Percentiles rank a stretch among this genome's conserved stretches.
Conservation (phyloP, 257 asterid species). For the Parsonsia alboflavescens region DNA sequence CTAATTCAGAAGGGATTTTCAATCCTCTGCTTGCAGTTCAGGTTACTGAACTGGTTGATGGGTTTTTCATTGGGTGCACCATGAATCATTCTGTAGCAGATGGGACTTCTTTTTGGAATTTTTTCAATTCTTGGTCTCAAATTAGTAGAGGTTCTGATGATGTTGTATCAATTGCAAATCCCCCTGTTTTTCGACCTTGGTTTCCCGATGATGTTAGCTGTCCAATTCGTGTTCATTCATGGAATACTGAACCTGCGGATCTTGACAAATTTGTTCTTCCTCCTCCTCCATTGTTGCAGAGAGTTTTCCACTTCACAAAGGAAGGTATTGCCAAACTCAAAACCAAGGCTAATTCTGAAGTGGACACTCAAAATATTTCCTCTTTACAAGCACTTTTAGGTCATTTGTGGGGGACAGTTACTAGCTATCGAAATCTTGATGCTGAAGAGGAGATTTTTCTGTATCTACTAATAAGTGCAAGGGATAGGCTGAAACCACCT, state of each 20-base stretch:
- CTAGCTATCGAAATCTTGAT: slow-evolving; percentile 18
- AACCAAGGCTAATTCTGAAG: slow-evolving; percentile 31
- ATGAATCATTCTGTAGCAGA: slow-evolving; percentile 33
- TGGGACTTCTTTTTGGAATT: slow-evolving; percentile 42
- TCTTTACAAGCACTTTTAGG: slow-evolving; percentile 49
- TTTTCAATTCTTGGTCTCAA: slow-evolving; percentile 48
- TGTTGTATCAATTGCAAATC: slow-evolving; percentile 1
- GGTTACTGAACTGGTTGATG: slow-evolving; percentile 32
- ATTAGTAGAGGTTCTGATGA: slow-evolving; percentile 23
- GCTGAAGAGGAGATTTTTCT: slow-evolving; percentile 13
- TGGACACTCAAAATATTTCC: slow-evolving; percentile 21
- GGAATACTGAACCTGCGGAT: not conserved
- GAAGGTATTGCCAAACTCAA: slow-evolving; percentile 25
- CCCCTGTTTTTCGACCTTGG: slow-evolving; percentile 29
- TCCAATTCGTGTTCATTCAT: slow-evolving; percentile 12
- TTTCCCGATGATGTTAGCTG: slow-evolving; percentile 5
- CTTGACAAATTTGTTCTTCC: not conserved
- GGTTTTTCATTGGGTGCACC: slow-evolving; percentile 33
- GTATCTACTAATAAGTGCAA: slow-evolving; percentile 10
- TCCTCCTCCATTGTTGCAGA: slow-evolving; percentile 10
- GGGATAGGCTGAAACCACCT: no score
- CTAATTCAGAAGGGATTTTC: slow-evolving; percentile 14
- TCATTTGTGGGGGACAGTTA: slow-evolving; percentile 37
- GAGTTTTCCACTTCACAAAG: slow-evolving; percentile 33
- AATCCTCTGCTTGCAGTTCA: slow-evolving; percentile 39